phyloP scores from a whole-genome alignment of 2,329 filamentous ascomycete genomes.

The Talaromyces sp. region DNA sequence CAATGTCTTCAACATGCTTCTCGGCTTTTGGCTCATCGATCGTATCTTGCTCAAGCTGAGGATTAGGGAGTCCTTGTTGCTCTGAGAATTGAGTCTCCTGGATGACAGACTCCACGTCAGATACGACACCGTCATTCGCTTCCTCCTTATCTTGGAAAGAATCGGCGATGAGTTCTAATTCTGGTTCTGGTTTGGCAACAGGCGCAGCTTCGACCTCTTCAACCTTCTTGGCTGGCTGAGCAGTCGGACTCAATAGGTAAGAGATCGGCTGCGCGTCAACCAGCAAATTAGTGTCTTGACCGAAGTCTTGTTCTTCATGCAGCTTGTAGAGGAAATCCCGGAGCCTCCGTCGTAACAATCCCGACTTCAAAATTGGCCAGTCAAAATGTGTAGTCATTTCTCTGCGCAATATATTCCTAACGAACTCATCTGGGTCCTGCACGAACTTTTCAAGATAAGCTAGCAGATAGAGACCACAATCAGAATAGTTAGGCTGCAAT shows the following conservation, averaged over 20 bases:
- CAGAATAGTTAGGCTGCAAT: conserved; percentile 74
- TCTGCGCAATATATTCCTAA: conserved; percentile 61
- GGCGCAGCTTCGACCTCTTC: background rate
- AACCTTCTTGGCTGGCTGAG: background rate
- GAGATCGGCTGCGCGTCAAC: conserved; percentile 31
- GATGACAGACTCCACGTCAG: background rate
- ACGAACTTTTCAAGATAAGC: conserved; percentile 83
- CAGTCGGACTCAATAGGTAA: conserved; percentile 28
- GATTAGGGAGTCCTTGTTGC: background rate
- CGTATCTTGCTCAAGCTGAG: background rate
- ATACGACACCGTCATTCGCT: background rate
- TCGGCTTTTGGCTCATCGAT: background rate
- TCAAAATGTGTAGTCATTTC: conserved; percentile 57
- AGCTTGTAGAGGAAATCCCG: conserved; percentile 63
- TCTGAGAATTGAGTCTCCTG: conserved; percentile 12
- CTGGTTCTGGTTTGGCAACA: conserved; percentile 2
- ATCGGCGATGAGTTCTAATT: conserved; percentile 4
- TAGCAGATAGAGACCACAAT: conserved; percentile 84
- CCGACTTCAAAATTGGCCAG: conserved; percentile 54
- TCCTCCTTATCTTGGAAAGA: conserved; percentile 1
- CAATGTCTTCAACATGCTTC: background rate
- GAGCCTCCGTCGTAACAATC: conserved; percentile 61
- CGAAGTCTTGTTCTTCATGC: conserved; percentile 54
- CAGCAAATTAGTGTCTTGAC: conserved; percentile 32
- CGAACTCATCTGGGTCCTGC: conserved; percentile 66